These are phyloP conservation scores for Prunus yedoensis DNA, from an alignment of 331 rosid species.

Conservation along the genomic window DNA sequence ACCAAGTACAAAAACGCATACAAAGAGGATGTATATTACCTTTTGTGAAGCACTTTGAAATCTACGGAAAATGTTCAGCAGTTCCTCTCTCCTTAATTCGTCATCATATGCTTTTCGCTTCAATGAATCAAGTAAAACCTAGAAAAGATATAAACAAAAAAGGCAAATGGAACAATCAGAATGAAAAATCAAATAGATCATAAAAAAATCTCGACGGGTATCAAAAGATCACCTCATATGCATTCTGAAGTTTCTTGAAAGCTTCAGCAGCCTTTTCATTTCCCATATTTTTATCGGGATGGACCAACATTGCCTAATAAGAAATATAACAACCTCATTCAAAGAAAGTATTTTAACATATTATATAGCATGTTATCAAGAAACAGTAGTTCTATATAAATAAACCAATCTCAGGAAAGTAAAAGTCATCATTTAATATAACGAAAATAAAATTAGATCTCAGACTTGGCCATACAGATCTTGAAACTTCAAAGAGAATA, in stretches of 20 bases:
- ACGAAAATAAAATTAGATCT: background rate
- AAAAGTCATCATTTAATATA: slow-evolving; percentile 1
- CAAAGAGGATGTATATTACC: slow-evolving; percentile 41
- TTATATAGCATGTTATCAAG: slow-evolving; percentile 30
- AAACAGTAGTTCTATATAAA: background rate
- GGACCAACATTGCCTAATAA: slow-evolving; percentile 96
- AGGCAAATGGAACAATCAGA: slow-evolving; percentile 26
- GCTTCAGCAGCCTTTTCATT: slow-evolving; percentile 98
- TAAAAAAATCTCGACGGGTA: background rate
- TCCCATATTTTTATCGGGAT: slow-evolving; percentile 99
- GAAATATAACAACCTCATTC: slow-evolving; percentile 22
- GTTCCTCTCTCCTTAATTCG: slow-evolving; percentile 90
- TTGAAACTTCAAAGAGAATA: slow-evolving; percentile 19
- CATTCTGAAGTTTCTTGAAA: slow-evolving; percentile 98
- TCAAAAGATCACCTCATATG: slow-evolving; percentile 69
- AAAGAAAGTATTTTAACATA: slow-evolving; percentile 20
- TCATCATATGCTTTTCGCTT: slow-evolving; percentile 93
- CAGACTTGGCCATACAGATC: slow-evolving; percentile 8
- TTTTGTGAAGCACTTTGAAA: slow-evolving; percentile 58
- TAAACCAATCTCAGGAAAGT: background rate
- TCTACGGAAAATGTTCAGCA: slow-evolving; percentile 69
- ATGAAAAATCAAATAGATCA: slow-evolving; percentile 9
- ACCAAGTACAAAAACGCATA: background rate
- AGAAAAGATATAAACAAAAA: slow-evolving; percentile 17
- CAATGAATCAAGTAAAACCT: slow-evolving; percentile 87